Conservation (phyloP, 352 stramenopile species). For the Phytophthora pini region DNA sequence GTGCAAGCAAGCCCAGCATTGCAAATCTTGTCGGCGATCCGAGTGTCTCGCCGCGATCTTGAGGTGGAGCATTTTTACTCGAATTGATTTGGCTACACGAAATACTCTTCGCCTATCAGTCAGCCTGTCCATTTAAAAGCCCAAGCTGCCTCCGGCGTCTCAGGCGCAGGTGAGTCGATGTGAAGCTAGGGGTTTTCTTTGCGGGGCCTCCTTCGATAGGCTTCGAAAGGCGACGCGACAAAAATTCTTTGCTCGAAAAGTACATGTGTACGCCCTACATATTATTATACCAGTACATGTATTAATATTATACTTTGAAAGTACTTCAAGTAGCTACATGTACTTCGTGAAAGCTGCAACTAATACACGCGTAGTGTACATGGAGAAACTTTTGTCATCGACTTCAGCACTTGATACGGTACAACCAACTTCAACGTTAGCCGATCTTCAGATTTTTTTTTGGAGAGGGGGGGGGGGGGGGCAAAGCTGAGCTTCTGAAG, state of each 20-base stretch:
- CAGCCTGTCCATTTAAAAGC: constrained; percentile 15
- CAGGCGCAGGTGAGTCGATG: background rate
- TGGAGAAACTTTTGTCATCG: too few relatives aligned
- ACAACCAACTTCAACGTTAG: constrained; percentile 11
- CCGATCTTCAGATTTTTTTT: constrained; percentile 7
- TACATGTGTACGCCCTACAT: background rate
- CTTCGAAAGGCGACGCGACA: constrained; percentile 11
- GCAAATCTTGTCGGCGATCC: constrained; percentile 13
- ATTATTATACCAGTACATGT: too few relatives aligned
- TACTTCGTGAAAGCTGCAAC: too few relatives aligned
- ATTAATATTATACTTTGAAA: too few relatives aligned
- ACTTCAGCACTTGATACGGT: background rate
- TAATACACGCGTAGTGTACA: too few relatives aligned
- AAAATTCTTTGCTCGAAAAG: constrained; percentile 1
- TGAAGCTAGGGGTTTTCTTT: constrained; percentile 6
- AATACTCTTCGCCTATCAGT: background rate
- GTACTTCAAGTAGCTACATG: too few relatives aligned
- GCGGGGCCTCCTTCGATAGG: background rate
- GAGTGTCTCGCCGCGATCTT: constrained; percentile 11
- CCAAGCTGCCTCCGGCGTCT: background rate
- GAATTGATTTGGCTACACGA: constrained; percentile 9
- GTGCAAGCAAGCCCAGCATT: constrained; percentile 3
- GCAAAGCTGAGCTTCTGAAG: too few relatives aligned
- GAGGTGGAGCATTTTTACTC: constrained; percentile 16
- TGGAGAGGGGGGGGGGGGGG: background rate